Evolutionary conservation across 2,329 filamentous ascomycete species (phyloP).

Genomic region (Biscogniauxia sp.): DNA sequence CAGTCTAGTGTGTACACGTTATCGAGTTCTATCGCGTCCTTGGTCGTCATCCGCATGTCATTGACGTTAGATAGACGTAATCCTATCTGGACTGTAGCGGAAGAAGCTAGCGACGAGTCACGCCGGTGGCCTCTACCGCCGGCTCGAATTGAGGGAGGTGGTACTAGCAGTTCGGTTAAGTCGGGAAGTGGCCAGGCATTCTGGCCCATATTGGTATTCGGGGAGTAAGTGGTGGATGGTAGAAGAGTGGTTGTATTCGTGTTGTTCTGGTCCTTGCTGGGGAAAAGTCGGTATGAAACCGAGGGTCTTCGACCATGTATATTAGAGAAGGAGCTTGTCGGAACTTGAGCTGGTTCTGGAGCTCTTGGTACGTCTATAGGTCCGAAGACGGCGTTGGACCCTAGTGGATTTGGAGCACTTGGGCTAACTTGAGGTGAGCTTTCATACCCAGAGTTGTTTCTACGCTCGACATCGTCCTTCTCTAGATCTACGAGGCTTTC

Average conservation of each 20-base stretch:
- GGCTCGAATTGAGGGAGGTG: constrained; percentile 44
- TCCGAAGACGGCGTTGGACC: constrained; percentile 33
- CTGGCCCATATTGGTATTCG: constrained; percentile 19
- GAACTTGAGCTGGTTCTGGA: constrained; percentile 33
- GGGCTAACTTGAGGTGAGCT: constrained; percentile 17
- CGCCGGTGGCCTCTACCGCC: constrained; percentile 47
- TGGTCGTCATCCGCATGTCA: constrained; percentile 42
- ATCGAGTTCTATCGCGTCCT: constrained; percentile 31
- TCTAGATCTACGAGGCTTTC: constrained; percentile 32
- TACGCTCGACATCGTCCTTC: constrained; percentile 33
- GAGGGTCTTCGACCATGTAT: constrained; percentile 36
- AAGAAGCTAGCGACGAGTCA: constrained; percentile 61
- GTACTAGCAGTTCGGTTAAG: constrained; percentile 34
- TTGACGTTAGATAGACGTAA: constrained; percentile 62
- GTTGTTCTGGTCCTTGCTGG: constrained; percentile 29
- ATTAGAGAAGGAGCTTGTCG: constrained; percentile 20
- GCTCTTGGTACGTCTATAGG: constrained; percentile 21
- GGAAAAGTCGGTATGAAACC: constrained; percentile 40
- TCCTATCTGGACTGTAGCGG: constrained; percentile 70
- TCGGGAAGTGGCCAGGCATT: constrained; percentile 4
- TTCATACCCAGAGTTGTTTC: constrained; percentile 22
- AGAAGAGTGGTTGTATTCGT: constrained; percentile 39
- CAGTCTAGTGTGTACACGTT: constrained; percentile 40
- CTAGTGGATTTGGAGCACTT: constrained; percentile 33
- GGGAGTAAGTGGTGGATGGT: constrained; percentile 48